phyloP scores from a whole-genome alignment of 129 eudicot genomes.

The Saussurea involucrata region DNA sequence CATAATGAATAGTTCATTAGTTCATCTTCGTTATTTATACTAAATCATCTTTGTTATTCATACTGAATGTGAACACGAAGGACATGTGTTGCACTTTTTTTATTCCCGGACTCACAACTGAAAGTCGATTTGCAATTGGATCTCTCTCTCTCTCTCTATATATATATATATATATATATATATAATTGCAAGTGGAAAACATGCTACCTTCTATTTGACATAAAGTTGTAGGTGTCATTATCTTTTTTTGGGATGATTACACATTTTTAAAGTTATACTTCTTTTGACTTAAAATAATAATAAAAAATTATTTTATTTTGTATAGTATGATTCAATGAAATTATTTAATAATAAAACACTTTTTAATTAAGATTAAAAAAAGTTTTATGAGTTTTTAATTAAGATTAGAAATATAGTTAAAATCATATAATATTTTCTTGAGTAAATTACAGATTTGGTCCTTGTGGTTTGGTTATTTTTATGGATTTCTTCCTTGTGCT shows the following conservation, averaged over 20 bases:
- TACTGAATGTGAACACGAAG: too few relatives aligned
- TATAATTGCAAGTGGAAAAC: not conserved
- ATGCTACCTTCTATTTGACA: not conserved
- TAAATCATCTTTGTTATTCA: too few relatives aligned
- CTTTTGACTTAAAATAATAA: not conserved
- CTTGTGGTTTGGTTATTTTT: too few relatives aligned
- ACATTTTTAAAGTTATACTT: not conserved
- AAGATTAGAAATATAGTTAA: not conserved
- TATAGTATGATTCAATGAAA: not conserved
- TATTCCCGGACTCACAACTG: too few relatives aligned
- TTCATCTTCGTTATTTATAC: too few relatives aligned
- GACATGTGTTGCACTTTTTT: too few relatives aligned
- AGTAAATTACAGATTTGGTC: too few relatives aligned
- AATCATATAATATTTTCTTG: not conserved
- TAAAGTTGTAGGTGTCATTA: not conserved
- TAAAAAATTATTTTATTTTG: not conserved
- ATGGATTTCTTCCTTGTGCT: too few relatives aligned
- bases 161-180: not conserved
- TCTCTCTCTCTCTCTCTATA: too few relatives aligned
- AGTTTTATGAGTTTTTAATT: not conserved
- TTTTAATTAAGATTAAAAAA: not conserved
- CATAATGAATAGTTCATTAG: too few relatives aligned
- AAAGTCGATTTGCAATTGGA: too few relatives aligned
- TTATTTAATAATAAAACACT: not conserved
- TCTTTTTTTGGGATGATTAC: not conserved